These are phyloP conservation scores for Ophidiomyces ophidiicola DNA, from an alignment of 2,329 filamentous ascomycete species.

Conservation along the genomic window DNA sequence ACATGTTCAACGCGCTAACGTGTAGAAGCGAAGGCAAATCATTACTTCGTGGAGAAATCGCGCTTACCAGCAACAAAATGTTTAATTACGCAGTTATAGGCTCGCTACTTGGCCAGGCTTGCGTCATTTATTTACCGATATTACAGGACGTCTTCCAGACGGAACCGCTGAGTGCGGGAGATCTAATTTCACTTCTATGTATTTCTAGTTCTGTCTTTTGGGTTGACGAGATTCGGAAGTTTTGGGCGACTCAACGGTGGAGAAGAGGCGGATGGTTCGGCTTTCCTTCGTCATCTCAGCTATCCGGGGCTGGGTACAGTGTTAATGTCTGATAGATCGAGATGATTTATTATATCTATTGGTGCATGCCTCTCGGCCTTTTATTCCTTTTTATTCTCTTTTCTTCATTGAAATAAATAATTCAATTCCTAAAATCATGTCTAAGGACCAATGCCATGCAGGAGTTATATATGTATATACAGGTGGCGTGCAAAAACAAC, in stretches of 20 bases:
- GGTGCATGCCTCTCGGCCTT: background rate
- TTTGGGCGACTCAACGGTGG: conserved; percentile 27
- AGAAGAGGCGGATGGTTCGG: conserved; percentile 15
- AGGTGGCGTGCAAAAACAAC: no score
- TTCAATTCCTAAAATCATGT: no score
- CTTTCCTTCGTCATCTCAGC: conserved; percentile 18
- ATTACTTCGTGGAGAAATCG: conserved; percentile 71
- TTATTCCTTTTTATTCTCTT: conserved; percentile 3
- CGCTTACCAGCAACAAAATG: conserved; percentile 73
- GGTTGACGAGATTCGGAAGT: conserved; percentile 86
- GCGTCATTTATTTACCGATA: conserved; percentile 91
- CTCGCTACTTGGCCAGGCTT: conserved; percentile 69
- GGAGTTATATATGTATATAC: no score
- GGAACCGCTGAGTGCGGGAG: conserved; percentile 62
- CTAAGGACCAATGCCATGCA: no score
- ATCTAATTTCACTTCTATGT: conserved; percentile 59
- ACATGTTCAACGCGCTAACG: conserved; percentile 97
- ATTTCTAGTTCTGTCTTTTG: conserved; percentile 88
- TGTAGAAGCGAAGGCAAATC: conserved; percentile 89
- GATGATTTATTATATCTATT: background rate
- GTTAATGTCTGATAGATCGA: conserved; percentile 26
- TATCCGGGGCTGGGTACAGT: conserved; percentile 27
- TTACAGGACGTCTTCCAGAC: conserved; percentile 94
- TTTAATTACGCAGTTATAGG: conserved; percentile 93
- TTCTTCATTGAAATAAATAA: no score